Evolutionary conservation across 768 basidiomycete genomes (phyloP).

Genomic region (Kwoniella newhampshirensis): DNA sequence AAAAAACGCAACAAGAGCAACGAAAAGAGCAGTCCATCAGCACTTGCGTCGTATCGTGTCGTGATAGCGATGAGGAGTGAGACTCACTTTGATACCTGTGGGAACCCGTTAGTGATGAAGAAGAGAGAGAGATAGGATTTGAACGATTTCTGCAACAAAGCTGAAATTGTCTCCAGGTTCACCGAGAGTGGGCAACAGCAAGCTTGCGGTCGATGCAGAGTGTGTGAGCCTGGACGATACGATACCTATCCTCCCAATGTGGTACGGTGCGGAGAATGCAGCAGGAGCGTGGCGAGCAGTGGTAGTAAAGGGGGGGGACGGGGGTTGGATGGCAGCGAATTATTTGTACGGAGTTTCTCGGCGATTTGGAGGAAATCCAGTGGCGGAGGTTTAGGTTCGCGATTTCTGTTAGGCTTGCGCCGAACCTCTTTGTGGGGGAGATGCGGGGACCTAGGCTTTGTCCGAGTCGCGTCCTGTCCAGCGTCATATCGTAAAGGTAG

Average conservation of each 20-base stretch:
- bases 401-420: no score
- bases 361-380: conserved; percentile 6
- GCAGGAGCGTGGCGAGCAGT: no score
- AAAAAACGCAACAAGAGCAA: conserved; percentile 2
- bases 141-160: neutral
- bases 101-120: conserved; percentile 20
- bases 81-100: conserved; percentile 31
- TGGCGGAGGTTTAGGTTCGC: neutral
- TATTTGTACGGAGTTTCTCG: conserved; percentile 27
- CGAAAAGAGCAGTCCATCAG: neutral
- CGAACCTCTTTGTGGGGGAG: no score
- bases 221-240: no score
- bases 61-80: neutral
- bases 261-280: no score
- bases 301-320: no score
- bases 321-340: neutral
- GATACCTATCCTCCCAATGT: neutral
- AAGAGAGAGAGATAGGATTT: conserved; percentile 2
- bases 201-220: neutral
- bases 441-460: neutral
- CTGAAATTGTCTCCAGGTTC: no score
- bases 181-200: conserved; percentile 6
- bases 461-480: neutral
- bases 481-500: neutral
- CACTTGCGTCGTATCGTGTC: neutral